Conservation (phyloP, 441 rosid genomes). For the Cnidoscolus chayamansa region DNA sequence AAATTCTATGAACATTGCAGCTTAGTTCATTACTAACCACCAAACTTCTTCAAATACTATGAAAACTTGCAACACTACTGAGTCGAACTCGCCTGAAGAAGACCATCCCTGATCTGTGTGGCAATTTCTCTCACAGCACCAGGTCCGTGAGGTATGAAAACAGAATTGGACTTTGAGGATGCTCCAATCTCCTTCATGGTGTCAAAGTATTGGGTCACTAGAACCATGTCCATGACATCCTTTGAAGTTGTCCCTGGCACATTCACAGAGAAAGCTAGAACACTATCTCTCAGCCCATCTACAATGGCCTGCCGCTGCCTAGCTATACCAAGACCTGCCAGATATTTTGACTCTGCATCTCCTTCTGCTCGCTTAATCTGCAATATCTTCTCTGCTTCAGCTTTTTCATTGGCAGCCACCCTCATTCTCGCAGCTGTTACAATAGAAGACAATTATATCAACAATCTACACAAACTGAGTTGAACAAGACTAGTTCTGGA, state of each 20-base stretch:
- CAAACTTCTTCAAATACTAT: not conserved
- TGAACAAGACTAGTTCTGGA: not conserved
- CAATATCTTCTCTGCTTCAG: slow-evolving; percentile 58
- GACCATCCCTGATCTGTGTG: slow-evolving; percentile 36
- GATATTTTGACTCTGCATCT: slow-evolving; percentile 59
- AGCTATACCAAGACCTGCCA: slow-evolving; percentile 59
- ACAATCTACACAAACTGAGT: not conserved
- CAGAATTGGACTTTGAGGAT: slow-evolving; percentile 40
- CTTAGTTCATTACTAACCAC: not conserved
- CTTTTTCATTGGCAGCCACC: slow-evolving; percentile 55
- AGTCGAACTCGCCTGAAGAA: slow-evolving; percentile 26
- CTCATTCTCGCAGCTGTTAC: slow-evolving; percentile 57
- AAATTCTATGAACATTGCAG: not conserved
- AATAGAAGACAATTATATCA: slow-evolving; percentile 8
- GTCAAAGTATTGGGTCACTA: slow-evolving; percentile 41
- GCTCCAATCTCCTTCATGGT: slow-evolving; percentile 48
- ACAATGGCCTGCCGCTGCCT: slow-evolving; percentile 68
- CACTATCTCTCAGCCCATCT: slow-evolving; percentile 53
- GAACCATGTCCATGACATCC: slow-evolving; percentile 47
- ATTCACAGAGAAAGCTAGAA: slow-evolving; percentile 40
- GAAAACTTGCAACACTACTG: not conserved
- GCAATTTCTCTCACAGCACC: slow-evolving; percentile 38
- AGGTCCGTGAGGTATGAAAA: slow-evolving; percentile 43
- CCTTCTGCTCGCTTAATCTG: slow-evolving; percentile 65
- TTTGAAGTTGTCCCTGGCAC: slow-evolving; percentile 39